phyloP scores from a whole-genome alignment of 2,329 filamentous ascomycete genomes.

The Microcera coccophila region DNA sequence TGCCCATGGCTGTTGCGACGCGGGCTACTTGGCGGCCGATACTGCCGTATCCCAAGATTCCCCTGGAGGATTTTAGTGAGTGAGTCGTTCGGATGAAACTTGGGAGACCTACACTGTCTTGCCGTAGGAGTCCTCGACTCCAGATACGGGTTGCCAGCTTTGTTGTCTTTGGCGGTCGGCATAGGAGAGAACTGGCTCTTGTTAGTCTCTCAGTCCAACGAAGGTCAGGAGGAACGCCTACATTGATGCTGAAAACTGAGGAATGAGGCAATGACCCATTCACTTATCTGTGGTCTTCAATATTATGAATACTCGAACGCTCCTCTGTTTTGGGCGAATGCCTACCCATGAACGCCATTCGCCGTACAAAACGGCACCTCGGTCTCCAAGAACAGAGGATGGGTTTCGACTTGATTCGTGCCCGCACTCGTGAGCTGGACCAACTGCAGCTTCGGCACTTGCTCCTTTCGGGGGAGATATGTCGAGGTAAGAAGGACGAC shows the following conservation, averaged over 20 bases:
- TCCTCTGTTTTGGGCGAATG: rapidly evolving
- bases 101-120: conserved; percentile 44
- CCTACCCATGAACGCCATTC: conserved; percentile 56
- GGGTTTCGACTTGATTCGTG: conserved; percentile 45
- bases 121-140: conserved; percentile 42
- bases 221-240: conserved; percentile 26
- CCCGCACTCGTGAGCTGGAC: conserved; percentile 55
- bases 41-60: conserved; percentile 52
- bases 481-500: conserved; percentile 46
- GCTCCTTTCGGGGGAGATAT: conserved; percentile 39
- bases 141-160: conserved; percentile 38
- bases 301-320: not conserved
- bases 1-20: conserved; percentile 62
- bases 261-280: conserved; percentile 54
- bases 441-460: conserved; percentile 47
- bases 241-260: conserved; percentile 46
- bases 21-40: conserved; percentile 53
- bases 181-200: conserved; percentile 28
- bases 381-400: conserved; percentile 48
- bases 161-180: conserved; percentile 41
- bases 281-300: conserved; percentile 51
- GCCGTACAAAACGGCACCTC: conserved; percentile 51
- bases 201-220: conserved; percentile 30
- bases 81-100: rapidly evolving
- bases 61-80: conserved; percentile 27